Base-by-base conservation (phyloP, 2,329 filamentous ascomycete genomes). In the Raffaelea arxii region DNA sequence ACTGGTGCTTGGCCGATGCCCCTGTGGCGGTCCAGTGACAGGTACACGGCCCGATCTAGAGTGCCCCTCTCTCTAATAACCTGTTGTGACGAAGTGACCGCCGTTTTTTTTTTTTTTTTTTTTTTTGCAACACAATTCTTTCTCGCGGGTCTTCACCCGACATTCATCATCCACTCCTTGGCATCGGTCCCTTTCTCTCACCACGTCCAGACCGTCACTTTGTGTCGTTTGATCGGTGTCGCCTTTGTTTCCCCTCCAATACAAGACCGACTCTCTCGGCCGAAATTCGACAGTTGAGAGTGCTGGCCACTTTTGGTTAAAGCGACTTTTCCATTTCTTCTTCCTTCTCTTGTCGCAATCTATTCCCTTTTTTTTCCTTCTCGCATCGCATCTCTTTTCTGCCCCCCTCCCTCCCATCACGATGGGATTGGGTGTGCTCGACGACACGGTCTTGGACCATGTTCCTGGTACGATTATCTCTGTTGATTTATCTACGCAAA, bases 401-500 rank as follows among this genome's bases (percentile, higher is more conserved):
- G 9, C 27, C 27, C 16, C 27, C 27, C 10, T 12, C 27, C 24
- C 21, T 4, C 24, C 38, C 9, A 10, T 38, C 41, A 30, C 35
- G 46, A 85, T 84, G 82, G 80, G 80, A 39, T 71, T 92, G 52
- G 84, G 86, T 44, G 78, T 94, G 49, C 71, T 92, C 49, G 80
- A 90, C 56, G 77, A 84, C 58, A 71, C 61, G 58, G 71, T 72
- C 56, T 71, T 80, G 54, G 74, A 78, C 56, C 75, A 86, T 62
- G 86, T 91, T 50, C 87, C 87, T 49, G 86, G 86, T 89, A 69
- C 60, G 70, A 50, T 24, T 12, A 40, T 18, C 19, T 16, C 9
- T 11, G 6, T 32, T 32, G 27, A 32, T 32, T 32, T 32, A 32
- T 32, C 9, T 32, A 16, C 27, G 27, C 27, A 9, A 16, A 9